A percentile compares a stretch with the other conserved stretches of the same genome.
Evolutionary conservation across 2,329 filamentous ascomycete species (phyloP).

Genomic region (Curvularia hawaiiensis): DNA sequence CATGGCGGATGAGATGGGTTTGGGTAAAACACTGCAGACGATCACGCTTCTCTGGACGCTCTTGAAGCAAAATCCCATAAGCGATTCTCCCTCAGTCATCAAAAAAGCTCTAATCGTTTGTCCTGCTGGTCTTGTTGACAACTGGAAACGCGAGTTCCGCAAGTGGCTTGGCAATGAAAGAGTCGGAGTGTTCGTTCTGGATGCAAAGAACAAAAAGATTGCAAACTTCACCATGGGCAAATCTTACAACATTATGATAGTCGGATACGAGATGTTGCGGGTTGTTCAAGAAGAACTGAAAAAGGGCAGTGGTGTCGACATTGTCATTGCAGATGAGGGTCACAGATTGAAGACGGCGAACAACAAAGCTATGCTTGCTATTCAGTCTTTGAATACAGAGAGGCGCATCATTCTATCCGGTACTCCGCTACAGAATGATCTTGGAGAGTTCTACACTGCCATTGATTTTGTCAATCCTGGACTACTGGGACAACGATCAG

Average conservation of each 20-base stretch:
- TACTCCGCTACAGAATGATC: slow-evolving; percentile 71
- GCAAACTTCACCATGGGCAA: slow-evolving; percentile 72
- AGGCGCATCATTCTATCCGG: slow-evolving; percentile 68
- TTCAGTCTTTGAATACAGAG: slow-evolving; percentile 66
- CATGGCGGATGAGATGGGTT: slow-evolving; percentile 76
- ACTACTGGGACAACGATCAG: slow-evolving; percentile 64
- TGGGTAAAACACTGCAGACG: slow-evolving; percentile 76
- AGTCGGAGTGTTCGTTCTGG: slow-evolving; percentile 70
- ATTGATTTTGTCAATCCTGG: slow-evolving; percentile 73
- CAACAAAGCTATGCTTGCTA: slow-evolving; percentile 70
- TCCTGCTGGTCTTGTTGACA: slow-evolving; percentile 72
- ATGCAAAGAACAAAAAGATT: slow-evolving; percentile 62
- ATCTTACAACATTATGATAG: slow-evolving; percentile 72
- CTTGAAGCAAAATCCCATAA: slow-evolving; percentile 72
- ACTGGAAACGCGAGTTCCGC: slow-evolving; percentile 74
- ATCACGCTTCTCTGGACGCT: slow-evolving; percentile 74
- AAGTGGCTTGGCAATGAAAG: slow-evolving; percentile 76
- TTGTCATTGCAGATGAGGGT: slow-evolving; percentile 72
- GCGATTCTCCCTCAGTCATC: slow-evolving; percentile 63
- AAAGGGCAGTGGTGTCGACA: slow-evolving; percentile 67
- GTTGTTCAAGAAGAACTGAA: slow-evolving; percentile 69
- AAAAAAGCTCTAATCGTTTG: slow-evolving; percentile 76
- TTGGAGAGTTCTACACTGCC: slow-evolving; percentile 70
- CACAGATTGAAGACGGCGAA: slow-evolving; percentile 71
- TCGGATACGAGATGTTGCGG: slow-evolving; percentile 73